phyloP scores from a whole-genome alignment of 495 filamentous ascomycete genomes.

The Penicillium atrosanguineum region DNA sequence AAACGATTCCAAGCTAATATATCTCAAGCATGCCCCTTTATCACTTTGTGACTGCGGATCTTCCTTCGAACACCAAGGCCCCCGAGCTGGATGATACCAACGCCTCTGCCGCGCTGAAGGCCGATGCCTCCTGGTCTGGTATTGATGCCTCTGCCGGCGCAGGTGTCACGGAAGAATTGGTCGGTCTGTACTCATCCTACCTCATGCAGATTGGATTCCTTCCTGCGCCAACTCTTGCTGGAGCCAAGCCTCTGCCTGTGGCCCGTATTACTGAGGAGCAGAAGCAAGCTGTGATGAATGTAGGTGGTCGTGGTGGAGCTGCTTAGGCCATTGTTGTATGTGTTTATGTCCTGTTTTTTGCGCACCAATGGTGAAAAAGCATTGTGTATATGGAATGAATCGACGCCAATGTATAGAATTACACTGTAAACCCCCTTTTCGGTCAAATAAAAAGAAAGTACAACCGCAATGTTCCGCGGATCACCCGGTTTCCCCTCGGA shows the following conservation, averaged over 20 bases:
- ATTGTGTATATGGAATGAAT: neutral
- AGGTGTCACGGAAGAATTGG: constrained; percentile 62
- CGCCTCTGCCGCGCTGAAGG: constrained; percentile 58
- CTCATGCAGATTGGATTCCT: constrained; percentile 72
- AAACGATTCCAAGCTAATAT: neutral
- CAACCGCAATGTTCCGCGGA: constrained; percentile 1
- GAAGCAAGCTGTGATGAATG: constrained; percentile 44
- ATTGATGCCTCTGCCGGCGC: constrained; percentile 61
- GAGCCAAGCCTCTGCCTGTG: constrained; percentile 43
- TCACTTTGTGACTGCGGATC: constrained; percentile 77
- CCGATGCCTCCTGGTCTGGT: constrained; percentile 61
- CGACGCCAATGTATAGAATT: neutral
- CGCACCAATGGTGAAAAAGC: neutral
- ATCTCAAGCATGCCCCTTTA: constrained; percentile 68
- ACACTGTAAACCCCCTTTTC: neutral
- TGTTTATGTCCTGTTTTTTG: constrained; percentile 6
- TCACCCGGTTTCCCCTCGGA: constrained; percentile 8
- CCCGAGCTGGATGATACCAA: constrained; percentile 80
- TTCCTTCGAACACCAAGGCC: constrained; percentile 74
- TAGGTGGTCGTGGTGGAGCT: constrained; percentile 48
- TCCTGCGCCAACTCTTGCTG: constrained; percentile 48
- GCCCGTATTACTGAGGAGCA: constrained; percentile 49
- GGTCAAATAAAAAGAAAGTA: constrained; percentile 4
- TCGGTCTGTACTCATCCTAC: constrained; percentile 73
- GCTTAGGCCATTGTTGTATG: constrained; percentile 15